Evolutionary conservation across 345 rosid genomes (phyloP).

Genomic region (Camelina neglecta): DNA sequence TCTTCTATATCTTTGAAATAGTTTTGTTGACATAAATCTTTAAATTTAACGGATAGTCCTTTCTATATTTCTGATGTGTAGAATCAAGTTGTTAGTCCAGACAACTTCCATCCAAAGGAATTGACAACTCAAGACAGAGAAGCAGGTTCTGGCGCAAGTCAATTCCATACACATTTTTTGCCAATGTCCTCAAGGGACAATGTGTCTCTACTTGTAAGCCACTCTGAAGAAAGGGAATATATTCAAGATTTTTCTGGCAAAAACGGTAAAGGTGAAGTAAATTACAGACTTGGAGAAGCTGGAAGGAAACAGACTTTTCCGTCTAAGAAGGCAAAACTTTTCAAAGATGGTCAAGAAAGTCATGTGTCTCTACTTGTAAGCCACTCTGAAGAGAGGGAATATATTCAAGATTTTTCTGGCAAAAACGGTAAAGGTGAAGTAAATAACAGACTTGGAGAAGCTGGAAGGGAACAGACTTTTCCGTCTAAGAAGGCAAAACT

Average conservation of each 20-base stretch:
- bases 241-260: conserved; percentile 39
- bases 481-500: too few relatives aligned
- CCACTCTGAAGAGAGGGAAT: conserved; percentile 54
- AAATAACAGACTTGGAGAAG: too few relatives aligned
- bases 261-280: conserved; percentile 20
- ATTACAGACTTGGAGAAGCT: too few relatives aligned
- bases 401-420: conserved; percentile 36
- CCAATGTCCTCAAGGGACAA: conserved; percentile 53
- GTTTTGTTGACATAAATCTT: conserved; percentile 14
- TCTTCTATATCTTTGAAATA: conserved; percentile 27
- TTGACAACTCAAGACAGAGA: conserved; percentile 68
- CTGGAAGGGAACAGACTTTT: too few relatives aligned
- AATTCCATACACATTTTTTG: conserved; percentile 66
- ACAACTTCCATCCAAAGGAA: conserved; percentile 76
- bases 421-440: conserved; percentile 28
- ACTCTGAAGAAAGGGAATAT: conserved; percentile 50
- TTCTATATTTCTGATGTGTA: conserved; percentile 44
- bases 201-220: conserved; percentile 57
- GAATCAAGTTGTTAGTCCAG: conserved; percentile 70
- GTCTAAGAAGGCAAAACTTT: too few relatives aligned
- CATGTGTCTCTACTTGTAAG: conserved; percentile 55
- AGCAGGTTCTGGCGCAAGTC: conserved; percentile 71
- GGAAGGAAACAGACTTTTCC: too few relatives aligned
- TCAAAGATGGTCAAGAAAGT: background rate
- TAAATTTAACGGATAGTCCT: conserved; percentile 5